phyloP scores from a whole-genome alignment of 805 yeast genomes.

The Spathaspora sp. region DNA sequence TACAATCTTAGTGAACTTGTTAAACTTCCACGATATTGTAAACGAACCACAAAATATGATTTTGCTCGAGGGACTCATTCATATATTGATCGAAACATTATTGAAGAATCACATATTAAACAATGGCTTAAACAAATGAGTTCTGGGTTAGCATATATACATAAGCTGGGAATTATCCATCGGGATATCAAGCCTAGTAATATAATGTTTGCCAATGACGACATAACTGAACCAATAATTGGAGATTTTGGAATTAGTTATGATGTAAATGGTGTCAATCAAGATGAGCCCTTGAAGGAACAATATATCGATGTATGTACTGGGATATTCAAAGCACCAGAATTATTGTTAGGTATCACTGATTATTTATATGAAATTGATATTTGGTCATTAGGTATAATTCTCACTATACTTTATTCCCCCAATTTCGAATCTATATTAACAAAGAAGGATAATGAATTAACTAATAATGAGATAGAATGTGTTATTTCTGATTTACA shows the following conservation, averaged over 20 bases:
- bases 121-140: slow-evolving; percentile 11
- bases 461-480: slow-evolving; percentile 25
- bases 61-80: slow-evolving; percentile 13
- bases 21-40: slow-evolving; percentile 10
- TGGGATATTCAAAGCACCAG: slow-evolving; percentile 71
- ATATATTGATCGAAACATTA: slow-evolving; percentile 1
- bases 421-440: slow-evolving; percentile 27
- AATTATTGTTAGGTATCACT: slow-evolving; percentile 57
- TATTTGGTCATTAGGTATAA: slow-evolving; percentile 69
- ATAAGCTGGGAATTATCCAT: slow-evolving; percentile 32
- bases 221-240: slow-evolving; percentile 28
- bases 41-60: slow-evolving; percentile 20
- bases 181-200: slow-evolving; percentile 41
- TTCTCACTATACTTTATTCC: slow-evolving; percentile 51
- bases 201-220: slow-evolving; percentile 19
- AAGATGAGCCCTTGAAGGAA: slow-evolving; percentile 30
- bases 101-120: slow-evolving; percentile 1
- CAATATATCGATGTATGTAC: slow-evolving; percentile 62
- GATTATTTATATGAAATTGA: slow-evolving; percentile 58
- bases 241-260: slow-evolving; percentile 65
- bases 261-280: slow-evolving; percentile 11
- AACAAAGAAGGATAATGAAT: slow-evolving; percentile 15
- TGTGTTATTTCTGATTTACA: slow-evolving; percentile 53
- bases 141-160: slow-evolving; percentile 25
- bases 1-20: slow-evolving; percentile 23